Base-by-base conservation (phyloP, 2,329 filamentous ascomycete species). In the Setomelanomma holmii region DNA sequence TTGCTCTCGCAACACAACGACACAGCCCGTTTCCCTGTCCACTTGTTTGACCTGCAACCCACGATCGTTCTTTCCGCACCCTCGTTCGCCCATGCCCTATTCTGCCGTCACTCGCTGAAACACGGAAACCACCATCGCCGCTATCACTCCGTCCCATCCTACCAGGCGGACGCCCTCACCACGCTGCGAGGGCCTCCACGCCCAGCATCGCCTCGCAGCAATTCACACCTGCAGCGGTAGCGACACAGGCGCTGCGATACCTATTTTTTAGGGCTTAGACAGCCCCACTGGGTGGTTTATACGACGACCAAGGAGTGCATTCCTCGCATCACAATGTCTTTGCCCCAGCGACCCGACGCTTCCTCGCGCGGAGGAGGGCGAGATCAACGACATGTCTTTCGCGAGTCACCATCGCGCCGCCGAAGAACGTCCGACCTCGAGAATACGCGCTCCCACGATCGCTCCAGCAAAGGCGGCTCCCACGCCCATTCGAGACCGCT, bases 391-490 rank as follows among this genome's bases (percentile, higher is more conserved):
- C 66, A 79, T 67, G 79, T 84, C 51, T 91, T 90, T 74, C 84
- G 88, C 64, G 86, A 87, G 59, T 88, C 89, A 38, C 83, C 85
- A 61, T 63, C 56, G 78, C 86, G 40, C 85, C 84, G 51, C 67
- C 72, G 38, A 75, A 78, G 60, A 50, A 84, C 86, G 41, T 82
- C 83, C 51, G 90, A 96, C 70, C 79, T 90, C 66, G 91, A 96
- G 72, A 73, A 65, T 53, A 79, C 86, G 33, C 86, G 84, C 49
- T 72, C 73, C 16, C 77, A 79, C 61, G 69, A 76, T 56, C 63
- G 63, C 49, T 56, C 62, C 17, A 75, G 74, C 56, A 77, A 75
- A 54, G 72, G 74, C 56, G 75, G 73, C 50, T 71, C 73, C 53
- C 74, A 76, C 49, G 71, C 78, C 19, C 73, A 76, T 53, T 66